A percentile compares a stretch with the other conserved stretches of the same genome.
These are phyloP conservation scores for Quercus phellos DNA, from an alignment of 331 rosid species.

Conservation along the genomic window DNA sequence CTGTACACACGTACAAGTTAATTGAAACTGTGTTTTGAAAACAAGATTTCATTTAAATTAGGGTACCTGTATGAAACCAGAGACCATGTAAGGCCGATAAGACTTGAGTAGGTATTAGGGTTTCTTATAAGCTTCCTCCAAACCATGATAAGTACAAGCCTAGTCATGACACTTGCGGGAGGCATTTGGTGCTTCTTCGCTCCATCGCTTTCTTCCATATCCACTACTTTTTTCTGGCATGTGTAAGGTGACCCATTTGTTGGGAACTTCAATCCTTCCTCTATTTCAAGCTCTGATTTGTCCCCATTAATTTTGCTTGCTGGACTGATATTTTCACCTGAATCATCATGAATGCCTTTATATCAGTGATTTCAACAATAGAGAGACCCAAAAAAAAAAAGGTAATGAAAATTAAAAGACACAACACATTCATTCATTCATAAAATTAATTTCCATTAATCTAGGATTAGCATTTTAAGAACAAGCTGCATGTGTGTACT, in stretches of 20 bases:
- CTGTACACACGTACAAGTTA: fast-evolving
- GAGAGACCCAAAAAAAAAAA: no score
- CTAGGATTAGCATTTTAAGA: not conserved
- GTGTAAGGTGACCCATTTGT: slow-evolving; percentile 55
- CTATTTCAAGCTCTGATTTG: slow-evolving; percentile 31
- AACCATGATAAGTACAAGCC: slow-evolving; percentile 90
- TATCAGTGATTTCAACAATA: no score
- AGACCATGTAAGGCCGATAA: slow-evolving; percentile 78
- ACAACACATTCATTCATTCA: no score
- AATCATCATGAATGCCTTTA: slow-evolving; percentile 45
- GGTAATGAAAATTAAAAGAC: no score
- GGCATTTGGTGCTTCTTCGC: slow-evolving; percentile 86
- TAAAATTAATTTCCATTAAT: not conserved
- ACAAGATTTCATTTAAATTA: not conserved
- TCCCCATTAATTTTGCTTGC: slow-evolving; percentile 47
- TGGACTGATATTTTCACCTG: slow-evolving; percentile 58
- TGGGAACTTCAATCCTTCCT: slow-evolving; percentile 54
- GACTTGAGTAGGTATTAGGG: slow-evolving; percentile 91
- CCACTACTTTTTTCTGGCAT: slow-evolving; percentile 57
- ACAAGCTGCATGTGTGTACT: not conserved
- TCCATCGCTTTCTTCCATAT: slow-evolving; percentile 43
- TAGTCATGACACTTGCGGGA: slow-evolving; percentile 89
- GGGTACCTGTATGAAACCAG: slow-evolving; percentile 69
- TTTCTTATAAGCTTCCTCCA: slow-evolving; percentile 97
- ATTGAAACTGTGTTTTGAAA: no score